Conservation (phyloP, 1,284 basidiomycete species). For the Fomitopsis pinicola region DNA sequence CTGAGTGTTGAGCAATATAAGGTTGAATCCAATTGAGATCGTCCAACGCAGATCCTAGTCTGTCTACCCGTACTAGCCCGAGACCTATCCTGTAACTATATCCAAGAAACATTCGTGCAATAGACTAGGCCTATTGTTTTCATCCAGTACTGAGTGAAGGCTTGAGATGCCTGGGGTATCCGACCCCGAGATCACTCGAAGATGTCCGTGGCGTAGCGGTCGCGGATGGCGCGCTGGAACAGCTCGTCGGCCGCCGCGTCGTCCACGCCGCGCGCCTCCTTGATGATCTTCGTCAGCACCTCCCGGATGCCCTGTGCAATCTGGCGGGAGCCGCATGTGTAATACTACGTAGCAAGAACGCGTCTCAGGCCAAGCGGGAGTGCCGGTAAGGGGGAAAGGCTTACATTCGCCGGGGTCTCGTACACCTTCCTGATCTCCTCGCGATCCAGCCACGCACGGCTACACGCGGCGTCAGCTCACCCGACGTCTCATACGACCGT, state of each 20-base stretch:
- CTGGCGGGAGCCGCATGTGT: slow-evolving; percentile 41
- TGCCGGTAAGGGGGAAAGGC: not conserved
- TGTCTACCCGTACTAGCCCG: too few relatives aligned
- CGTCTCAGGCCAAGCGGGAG: too few relatives aligned
- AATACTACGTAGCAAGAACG: slow-evolving; percentile 30
- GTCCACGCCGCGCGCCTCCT: slow-evolving; percentile 21
- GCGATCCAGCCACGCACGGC: slow-evolving; percentile 44
- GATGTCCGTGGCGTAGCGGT: slow-evolving; percentile 41
- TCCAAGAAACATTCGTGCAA: too few relatives aligned
- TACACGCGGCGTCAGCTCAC: slow-evolving; percentile 12
- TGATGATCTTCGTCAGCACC: slow-evolving; percentile 34
- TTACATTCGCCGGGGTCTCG: slow-evolving; percentile 44
- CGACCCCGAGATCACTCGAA: slow-evolving; percentile 28
- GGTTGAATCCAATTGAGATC: too few relatives aligned
- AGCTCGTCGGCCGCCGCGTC: slow-evolving; percentile 25
- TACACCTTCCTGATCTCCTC: slow-evolving; percentile 32
- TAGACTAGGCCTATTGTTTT: too few relatives aligned
- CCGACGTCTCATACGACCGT: not conserved
- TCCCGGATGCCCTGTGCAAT: slow-evolving; percentile 37
- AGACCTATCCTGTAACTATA: too few relatives aligned
- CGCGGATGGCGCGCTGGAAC: slow-evolving; percentile 33
- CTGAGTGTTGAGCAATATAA: too few relatives aligned
- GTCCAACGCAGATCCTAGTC: too few relatives aligned
- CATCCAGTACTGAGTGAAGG: too few relatives aligned
- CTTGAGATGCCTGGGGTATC: too few relatives aligned